Evolutionary conservation across 805 yeast species (phyloP), one percentile per base, ranked within the genome.

Genomic region (Nakazawaea ishiwadae): DNA sequence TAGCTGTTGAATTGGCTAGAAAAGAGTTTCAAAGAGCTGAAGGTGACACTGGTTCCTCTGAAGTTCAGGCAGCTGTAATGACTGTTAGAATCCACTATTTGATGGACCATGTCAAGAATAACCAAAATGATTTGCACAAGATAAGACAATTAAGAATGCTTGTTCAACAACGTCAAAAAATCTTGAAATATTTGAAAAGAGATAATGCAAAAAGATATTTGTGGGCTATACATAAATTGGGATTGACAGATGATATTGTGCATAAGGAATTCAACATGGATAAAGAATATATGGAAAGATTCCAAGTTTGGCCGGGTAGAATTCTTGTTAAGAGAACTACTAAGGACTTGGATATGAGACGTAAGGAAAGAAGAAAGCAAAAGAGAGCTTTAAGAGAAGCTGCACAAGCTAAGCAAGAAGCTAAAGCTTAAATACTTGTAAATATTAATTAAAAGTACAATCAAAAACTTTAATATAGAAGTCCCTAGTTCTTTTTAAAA

Each of bases 41-140:
- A 35, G 96, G 96, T 40, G 98, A 93, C 59, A 86, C 96, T 1
- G 97, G 96, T 3, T 86, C 96, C 2, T 79, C 95, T 40, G 98
- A 91, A 64, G 96, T 90, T 19, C 97, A 90, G 63, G 96, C 98
- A 2, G 98, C 97, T 2, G 74, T 86, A 20, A 66, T 82, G 66
- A 88, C 98, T 0, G 81, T 87, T 37, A 77, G 77, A 54, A 87
- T 93, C 51, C 85, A 83, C 50, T 80, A 77, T 49, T 68, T 86
- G 47, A 86, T 86, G 67, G 73, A 77, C 33, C 96, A 90, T 56
- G 73, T 84, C 42, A 71, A 74, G 51, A 70, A 75, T 38, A 70
- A 80, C 56, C 81, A 79, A 50, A 84, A 89, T 59, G 98, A 91
- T 64, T 68, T 74, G 51, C 69, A 71, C 31, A 81, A 81, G 51